These are phyloP conservation scores for Serendipita indica DNA, from an alignment of 768 basidiomycete genomes.

Conservation along the genomic window DNA sequence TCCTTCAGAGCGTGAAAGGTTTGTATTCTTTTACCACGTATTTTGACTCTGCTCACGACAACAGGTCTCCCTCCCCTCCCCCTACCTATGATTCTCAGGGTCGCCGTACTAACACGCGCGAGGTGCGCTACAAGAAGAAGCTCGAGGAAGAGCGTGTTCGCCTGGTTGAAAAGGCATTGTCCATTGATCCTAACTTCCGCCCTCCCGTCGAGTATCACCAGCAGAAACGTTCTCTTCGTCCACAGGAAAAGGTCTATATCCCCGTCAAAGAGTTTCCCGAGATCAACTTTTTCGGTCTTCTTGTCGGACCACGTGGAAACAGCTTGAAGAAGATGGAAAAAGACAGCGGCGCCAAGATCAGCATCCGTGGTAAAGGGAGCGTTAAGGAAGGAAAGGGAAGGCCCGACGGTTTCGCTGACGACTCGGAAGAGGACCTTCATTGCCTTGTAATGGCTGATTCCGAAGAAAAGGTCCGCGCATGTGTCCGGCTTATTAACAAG, in stretches of 20 bases:
- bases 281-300: conserved; percentile 97
- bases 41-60: background rate
- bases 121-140: conserved; percentile 95
- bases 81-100: conserved; percentile 96
- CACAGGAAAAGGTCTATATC: conserved; percentile 97
- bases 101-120: conserved; percentile 94
- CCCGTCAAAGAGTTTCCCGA: conserved; percentile 99
- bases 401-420: conserved; percentile 86
- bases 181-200: conserved; percentile 94
- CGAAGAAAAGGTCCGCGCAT: conserved; percentile 79
- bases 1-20: conserved; percentile 91
- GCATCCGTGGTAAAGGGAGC: conserved; percentile 94
- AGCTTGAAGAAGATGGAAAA: conserved; percentile 99
- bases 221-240: conserved; percentile 83
- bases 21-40: conserved; percentile 16
- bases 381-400: conserved; percentile 98
- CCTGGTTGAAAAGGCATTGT: conserved; percentile 92
- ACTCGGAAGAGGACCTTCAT: conserved; percentile 97
- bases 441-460: conserved; percentile 89
- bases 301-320: conserved; percentile 96
- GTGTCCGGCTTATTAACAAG: conserved; percentile 90
- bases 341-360: conserved; percentile 95
- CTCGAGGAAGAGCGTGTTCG: conserved; percentile 82
- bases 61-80: conserved; percentile 86
- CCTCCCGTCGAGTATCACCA: conserved; percentile 95